Evolutionary conservation across 1,139 yeast species (phyloP), one percentile per base, ranked within the genome.

Genomic region (Debaryomyces psychrophilus): DNA sequence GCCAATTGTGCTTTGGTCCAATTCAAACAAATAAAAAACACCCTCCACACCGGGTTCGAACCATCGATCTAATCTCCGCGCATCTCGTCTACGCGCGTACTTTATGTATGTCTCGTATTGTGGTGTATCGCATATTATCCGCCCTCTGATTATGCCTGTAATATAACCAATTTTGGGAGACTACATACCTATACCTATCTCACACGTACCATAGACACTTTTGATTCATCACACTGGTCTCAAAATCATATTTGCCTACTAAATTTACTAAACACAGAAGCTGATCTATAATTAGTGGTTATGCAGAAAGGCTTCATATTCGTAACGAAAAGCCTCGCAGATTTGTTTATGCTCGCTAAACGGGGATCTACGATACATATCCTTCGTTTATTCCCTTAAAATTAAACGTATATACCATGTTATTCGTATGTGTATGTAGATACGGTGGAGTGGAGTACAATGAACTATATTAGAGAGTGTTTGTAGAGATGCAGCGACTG

Each of bases 281-380:
- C 12, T 26, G 28, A 20, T 11, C 14, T 33, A n/a, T 33, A 17
- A 18, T 33, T 33, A 29, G 33, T 29, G 36, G 36, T 9, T 15
- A 17, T 33, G 36, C 14, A 25, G 11, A 26, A 9, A 9, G 17
- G 34, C 34, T 12, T 35, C 22, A 28, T 14, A 8, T 28, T 38
- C 41, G 41, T 38, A 9, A n/a, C 41, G 41, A 38, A 20, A 38
- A 12, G 27, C 35, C 12, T 20, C 15, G 26, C 25, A 22, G 23
- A 14, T 22, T 15, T 38, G 22, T 38, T 28, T 20, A 29, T 27
- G 27, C n/a, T 38, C 41, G 41, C 41, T 38, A 18, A 38, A 14
- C 35, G 20, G 34, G 25, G n/a, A 17, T 12, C 23, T 17, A 38
- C 9, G 22, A 31, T 28, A 29, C 28, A 15, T 18, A 14, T 25